Evolutionary conservation across 805 yeast genomes (phyloP).

Genomic region (Millerozyma acaciae): DNA sequence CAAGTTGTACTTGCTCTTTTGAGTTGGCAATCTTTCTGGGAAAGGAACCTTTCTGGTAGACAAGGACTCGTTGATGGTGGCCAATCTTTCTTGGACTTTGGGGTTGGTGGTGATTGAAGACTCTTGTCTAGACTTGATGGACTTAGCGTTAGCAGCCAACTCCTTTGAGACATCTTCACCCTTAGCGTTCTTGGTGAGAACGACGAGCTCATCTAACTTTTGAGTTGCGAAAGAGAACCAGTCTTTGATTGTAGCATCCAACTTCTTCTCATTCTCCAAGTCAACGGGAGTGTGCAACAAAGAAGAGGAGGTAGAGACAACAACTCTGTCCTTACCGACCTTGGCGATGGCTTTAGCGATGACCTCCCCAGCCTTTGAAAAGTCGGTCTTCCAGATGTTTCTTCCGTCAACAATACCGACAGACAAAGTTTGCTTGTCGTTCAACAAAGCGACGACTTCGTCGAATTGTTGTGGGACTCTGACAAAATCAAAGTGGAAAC

Average conservation of each 20-base stretch:
- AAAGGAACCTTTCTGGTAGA: constrained; percentile 85
- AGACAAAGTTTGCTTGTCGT: constrained; percentile 74
- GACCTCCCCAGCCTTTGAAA: constrained; percentile 75
- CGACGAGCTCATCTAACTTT: constrained; percentile 88
- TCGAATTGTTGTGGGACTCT: constrained; percentile 96
- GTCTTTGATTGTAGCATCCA: constrained; percentile 87
- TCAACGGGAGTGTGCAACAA: constrained; percentile 98
- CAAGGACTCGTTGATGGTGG: constrained; percentile 68
- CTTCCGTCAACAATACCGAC: constrained; percentile 99
- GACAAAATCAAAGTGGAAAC: constrained; percentile 94
- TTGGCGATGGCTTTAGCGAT: constrained; percentile 80
- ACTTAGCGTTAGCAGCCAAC: constrained; percentile 81
- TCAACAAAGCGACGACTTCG: constrained; percentile 64
- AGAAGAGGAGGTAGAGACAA: constrained; percentile 94
- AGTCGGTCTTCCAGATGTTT: constrained; percentile 99
- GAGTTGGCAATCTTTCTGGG: constrained; percentile 82
- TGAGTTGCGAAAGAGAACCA: constrained; percentile 99
- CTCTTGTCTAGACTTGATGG: constrained; percentile 78
- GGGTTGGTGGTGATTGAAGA: constrained; percentile 90
- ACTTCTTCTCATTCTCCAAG: constrained; percentile 85
- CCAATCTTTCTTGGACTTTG: constrained; percentile 83
- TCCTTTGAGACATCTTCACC: constrained; percentile 76
- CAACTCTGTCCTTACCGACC: constrained; percentile 81
- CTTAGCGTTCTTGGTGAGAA: constrained; percentile 81
- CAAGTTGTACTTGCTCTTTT: constrained; percentile 81